Evolutionary conservation across 352 stramenopile genomes (phyloP).

Genomic region (Phytopythium oedochilum): DNA sequence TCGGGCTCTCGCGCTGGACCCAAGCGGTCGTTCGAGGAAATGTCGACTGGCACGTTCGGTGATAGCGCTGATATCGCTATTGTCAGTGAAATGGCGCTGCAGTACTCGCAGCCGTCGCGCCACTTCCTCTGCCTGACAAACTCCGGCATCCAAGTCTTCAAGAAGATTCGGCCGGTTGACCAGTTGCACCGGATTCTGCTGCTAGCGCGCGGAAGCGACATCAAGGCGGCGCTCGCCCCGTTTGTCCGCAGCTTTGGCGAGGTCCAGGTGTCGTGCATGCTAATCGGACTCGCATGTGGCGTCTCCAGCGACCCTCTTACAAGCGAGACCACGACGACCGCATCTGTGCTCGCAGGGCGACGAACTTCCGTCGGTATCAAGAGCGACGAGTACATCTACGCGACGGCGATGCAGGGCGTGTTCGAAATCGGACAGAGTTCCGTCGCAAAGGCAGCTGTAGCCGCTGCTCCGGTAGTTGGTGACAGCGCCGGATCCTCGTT

Average conservation of each 20-base stretch:
- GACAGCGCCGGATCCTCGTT: constrained; percentile 1
- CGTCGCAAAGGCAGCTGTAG: constrained; percentile 11
- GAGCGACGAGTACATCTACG: constrained; percentile 78
- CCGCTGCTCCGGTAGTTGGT: background rate
- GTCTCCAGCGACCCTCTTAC: constrained; percentile 73
- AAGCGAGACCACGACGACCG: constrained; percentile 44
- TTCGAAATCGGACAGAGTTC: constrained; percentile 76
- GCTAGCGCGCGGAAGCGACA: constrained; percentile 56
- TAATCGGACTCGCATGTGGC: constrained; percentile 83
- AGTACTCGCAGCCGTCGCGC: constrained; percentile 76
- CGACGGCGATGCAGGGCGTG: constrained; percentile 71
- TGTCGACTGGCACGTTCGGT: constrained; percentile 39
- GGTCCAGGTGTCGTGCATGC: constrained; percentile 86
- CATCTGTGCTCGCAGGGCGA: constrained; percentile 15
- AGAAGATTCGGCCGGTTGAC: constrained; percentile 88
- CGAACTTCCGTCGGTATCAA: constrained; percentile 27
- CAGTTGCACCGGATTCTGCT: constrained; percentile 77
- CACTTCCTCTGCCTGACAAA: constrained; percentile 87
- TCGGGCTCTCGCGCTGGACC: constrained; percentile 16
- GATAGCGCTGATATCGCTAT: constrained; percentile 28
- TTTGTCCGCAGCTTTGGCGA: constrained; percentile 84
- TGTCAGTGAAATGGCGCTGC: constrained; percentile 76
- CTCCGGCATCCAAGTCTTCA: constrained; percentile 84
- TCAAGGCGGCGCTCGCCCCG: constrained; percentile 56
- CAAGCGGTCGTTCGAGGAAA: constrained; percentile 80